Conservation (phyloP, 345 rosid species). For the Populus tremula region DNA sequence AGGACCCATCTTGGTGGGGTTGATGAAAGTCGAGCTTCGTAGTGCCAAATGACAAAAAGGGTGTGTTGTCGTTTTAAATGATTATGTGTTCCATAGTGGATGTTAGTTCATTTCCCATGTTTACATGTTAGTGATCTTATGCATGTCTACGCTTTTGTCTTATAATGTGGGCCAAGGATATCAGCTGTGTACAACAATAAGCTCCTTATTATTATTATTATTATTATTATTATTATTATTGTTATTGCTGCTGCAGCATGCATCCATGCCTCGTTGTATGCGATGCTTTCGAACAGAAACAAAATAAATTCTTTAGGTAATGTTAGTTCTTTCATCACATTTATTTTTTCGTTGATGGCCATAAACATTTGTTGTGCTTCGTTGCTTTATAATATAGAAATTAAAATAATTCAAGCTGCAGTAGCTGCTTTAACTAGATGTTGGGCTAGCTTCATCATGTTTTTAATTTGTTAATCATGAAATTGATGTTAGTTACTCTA, state of each 20-base stretch:
- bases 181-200: neutral
- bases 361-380: too few relatives aligned
- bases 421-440: too few relatives aligned
- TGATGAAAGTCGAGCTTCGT: slow-evolving; percentile 21
- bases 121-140: slow-evolving; percentile 28
- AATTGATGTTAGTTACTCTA: neutral
- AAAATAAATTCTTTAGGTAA: neutral
- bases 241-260: too few relatives aligned
- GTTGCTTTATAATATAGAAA: too few relatives aligned
- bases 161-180: neutral
- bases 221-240: too few relatives aligned
- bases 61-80: slow-evolving; percentile 5
- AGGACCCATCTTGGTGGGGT: neutral
- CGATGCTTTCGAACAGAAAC: neutral
- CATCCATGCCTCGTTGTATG: neutral
- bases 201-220: too few relatives aligned
- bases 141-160: neutral
- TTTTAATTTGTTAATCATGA: neutral
- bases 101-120: slow-evolving; percentile 32
- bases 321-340: neutral
- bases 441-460: too few relatives aligned
- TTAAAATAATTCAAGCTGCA: too few relatives aligned
- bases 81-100: slow-evolving; percentile 20
- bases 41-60: slow-evolving; percentile 22
- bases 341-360: neutral